Evolutionary conservation across 768 basidiomycete genomes (phyloP).

Genomic region (Suillus discolor): DNA sequence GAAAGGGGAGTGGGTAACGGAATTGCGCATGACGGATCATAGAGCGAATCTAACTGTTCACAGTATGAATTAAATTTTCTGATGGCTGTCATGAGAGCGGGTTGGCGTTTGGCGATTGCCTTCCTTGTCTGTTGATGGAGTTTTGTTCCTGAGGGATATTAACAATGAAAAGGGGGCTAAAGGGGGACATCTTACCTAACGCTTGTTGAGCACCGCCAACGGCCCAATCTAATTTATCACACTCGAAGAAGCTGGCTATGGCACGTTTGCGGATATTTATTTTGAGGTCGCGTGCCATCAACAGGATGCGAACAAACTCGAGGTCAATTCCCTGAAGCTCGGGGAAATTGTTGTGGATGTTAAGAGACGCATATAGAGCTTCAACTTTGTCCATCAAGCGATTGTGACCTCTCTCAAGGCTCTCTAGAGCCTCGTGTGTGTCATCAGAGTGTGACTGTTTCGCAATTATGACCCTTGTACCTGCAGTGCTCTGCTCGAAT

Average conservation of each 20-base stretch:
- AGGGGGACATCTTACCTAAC: conserved; percentile 4
- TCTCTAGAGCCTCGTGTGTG: conserved; percentile 18
- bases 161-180: background rate
- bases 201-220: conserved; percentile 29
- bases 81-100: conserved; percentile 16
- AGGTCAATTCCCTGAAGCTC: conserved; percentile 33
- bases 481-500: conserved; percentile 25
- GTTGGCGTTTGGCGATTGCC: conserved; percentile 24
- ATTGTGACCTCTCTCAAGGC: conserved; percentile 24
- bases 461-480: conserved; percentile 10
- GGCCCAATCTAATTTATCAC: conserved; percentile 39
- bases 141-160: conserved; percentile 25
- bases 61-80: conserved; percentile 34
- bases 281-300: conserved; percentile 41
- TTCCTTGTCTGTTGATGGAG: conserved; percentile 33
- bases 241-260: conserved; percentile 38
- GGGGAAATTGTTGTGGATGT: conserved; percentile 34
- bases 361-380: conserved; percentile 35
- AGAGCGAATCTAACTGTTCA: conserved; percentile 19
- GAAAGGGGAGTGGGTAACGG: conserved; percentile 37
- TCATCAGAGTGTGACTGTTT: conserved; percentile 6
- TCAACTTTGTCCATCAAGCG: conserved; percentile 30
- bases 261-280: conserved; percentile 39
- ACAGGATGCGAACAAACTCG: conserved; percentile 33
- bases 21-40: conserved; percentile 26